These are phyloP conservation scores for Fusarium pseudograminearum DNA, from an alignment of 2,329 filamentous ascomycete species.

Conservation along the genomic window DNA sequence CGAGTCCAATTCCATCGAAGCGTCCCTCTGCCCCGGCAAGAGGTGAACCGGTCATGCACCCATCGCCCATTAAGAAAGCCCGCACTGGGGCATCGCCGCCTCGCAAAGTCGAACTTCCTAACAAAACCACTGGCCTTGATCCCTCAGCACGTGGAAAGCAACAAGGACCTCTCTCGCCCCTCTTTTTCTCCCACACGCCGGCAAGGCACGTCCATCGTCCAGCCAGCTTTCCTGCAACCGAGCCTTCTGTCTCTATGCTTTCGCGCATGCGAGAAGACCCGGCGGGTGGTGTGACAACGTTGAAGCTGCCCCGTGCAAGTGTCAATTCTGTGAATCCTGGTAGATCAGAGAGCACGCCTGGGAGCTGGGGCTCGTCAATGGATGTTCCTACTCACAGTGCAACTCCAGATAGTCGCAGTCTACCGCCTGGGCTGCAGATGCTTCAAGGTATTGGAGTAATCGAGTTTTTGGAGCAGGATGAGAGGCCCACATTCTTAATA, in stretches of 20 bases:
- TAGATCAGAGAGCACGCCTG: slow-evolving; percentile 63
- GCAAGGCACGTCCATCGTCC: slow-evolving; percentile 54
- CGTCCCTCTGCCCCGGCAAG: slow-evolving; percentile 42
- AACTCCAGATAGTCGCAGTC: slow-evolving; percentile 64
- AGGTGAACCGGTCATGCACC: slow-evolving; percentile 50
- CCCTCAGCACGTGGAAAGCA: slow-evolving; percentile 45
- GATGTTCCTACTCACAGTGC: slow-evolving; percentile 63
- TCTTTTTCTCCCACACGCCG: slow-evolving; percentile 64
- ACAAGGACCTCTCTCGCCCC: slow-evolving; percentile 61
- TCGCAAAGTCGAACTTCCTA: slow-evolving; percentile 58
- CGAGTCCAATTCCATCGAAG: slow-evolving; percentile 42
- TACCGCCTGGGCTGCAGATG: slow-evolving; percentile 64
- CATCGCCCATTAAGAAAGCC: slow-evolving; percentile 60
- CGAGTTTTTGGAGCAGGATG: slow-evolving; percentile 81
- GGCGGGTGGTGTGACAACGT: slow-evolving; percentile 62
- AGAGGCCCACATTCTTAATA: slow-evolving; percentile 80
- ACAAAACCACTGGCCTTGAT: slow-evolving; percentile 41
- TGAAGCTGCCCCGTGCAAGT: slow-evolving; percentile 67
- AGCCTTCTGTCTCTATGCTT: slow-evolving; percentile 62
- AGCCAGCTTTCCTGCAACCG: slow-evolving; percentile 54
- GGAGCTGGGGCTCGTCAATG: slow-evolving; percentile 65
- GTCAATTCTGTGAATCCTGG: slow-evolving; percentile 62
- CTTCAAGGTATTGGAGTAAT: slow-evolving; percentile 75
- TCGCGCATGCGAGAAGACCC: slow-evolving; percentile 59
- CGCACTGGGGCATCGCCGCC: slow-evolving; percentile 61